Evolutionary conservation across 208 protist species (phyloP), one percentile per base, ranked within the genome.

Genomic region (Endotrypanum monterogeii): DNA sequence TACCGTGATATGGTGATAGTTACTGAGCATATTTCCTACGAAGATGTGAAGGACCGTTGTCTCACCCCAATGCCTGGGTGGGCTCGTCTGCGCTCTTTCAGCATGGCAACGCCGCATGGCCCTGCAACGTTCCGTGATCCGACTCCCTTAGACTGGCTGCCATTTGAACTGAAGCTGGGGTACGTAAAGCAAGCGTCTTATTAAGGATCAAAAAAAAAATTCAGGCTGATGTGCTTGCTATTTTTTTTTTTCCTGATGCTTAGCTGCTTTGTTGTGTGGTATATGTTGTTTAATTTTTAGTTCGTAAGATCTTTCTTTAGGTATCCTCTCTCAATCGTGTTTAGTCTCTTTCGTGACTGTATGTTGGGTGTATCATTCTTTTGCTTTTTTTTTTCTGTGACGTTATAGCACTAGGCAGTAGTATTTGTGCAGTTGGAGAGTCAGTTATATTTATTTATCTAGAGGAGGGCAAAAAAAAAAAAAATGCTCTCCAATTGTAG

Each of bases 131-230:
- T 88, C 72, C 88, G 92, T 56, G 90, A 96, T 61, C 90, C 90
- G 9, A 96, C 90, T n/a, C 92, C 92, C 35, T 79, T 96, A 66
- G 90, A 96, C 71, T 96, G 92, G 92, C 82, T 96, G 14, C 92
- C 92, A 61, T 96, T 96, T 65, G 89, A 96, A 73, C 80, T 96
- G 50, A 96, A 96, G 77, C 88, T 96, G 58, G 92, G 92, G 39
- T 89, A 94, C 63, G 92, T 96, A 46, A 96, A 95, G 77, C 92
- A 96, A 62, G 89, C 92, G 44, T 96, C 92, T 0, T 94, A 95
- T 68, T 96, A 92, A 82, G n/a, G 60, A 46, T 16, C 1, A 37
- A 20, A 9, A 20, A 11, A 50, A 16, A n/a, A 25, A 41, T 68
- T 72, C 63, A 1, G 3, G n/a, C 14, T 9, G 7, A 69, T 0